phyloP scores from a whole-genome alignment of 495 filamentous ascomycete species.

The Penicillium ucsense region DNA sequence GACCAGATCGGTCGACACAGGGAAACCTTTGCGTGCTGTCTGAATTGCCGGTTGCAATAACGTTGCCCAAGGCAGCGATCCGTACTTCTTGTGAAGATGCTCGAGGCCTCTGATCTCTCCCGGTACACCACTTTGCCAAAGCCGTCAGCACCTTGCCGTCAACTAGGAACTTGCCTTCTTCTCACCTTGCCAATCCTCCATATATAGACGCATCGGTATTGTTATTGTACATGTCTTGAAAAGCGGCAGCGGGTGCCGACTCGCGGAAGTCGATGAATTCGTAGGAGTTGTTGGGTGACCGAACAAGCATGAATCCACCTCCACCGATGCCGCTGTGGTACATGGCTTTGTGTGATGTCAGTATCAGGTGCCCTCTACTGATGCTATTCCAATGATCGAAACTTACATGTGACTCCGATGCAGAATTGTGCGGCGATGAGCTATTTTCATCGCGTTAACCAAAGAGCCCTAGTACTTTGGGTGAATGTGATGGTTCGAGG shows the following conservation, averaged over 20 bases:
- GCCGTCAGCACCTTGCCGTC: not conserved
- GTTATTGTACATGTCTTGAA: conserved; percentile 68
- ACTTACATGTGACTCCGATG: conserved; percentile 59
- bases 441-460: conserved; percentile 10
- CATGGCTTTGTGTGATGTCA: conserved; percentile 44
- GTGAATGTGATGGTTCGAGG: too few species aligned
- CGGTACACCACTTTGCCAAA: conserved; percentile 55
- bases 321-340: conserved; percentile 83
- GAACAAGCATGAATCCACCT: conserved; percentile 79
- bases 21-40: conserved; percentile 70
- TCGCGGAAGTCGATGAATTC: conserved; percentile 82
- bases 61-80: conserved; percentile 56
- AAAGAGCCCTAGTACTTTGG: too few species aligned
- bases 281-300: conserved; percentile 50
- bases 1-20: conserved; percentile 57
- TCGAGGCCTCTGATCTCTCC: conserved; percentile 74
- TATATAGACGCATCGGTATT: conserved; percentile 36
- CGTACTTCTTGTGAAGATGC: conserved; percentile 65
- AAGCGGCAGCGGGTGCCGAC: conserved; percentile 68
- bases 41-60: conserved; percentile 62
- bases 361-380: not conserved
- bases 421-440: conserved; percentile 64
- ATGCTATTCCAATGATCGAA: not conserved
- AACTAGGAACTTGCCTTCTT: not conserved
- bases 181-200: conserved; percentile 58